Evolutionary conservation across 2,329 filamentous ascomycete genomes (phyloP).

Genomic region (Furcasterigmium sp.): DNA sequence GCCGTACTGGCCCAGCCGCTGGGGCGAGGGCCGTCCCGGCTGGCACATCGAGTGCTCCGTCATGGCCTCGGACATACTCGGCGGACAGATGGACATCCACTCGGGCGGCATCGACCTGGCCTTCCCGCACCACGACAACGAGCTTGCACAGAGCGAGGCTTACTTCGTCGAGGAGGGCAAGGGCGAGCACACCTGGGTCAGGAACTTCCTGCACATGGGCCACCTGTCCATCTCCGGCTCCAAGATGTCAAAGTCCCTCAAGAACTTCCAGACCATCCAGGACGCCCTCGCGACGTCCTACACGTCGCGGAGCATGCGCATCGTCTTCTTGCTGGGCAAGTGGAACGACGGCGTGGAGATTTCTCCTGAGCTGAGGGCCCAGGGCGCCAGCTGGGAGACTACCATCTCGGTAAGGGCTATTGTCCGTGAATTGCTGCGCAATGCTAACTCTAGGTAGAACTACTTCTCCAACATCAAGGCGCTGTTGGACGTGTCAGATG

Average conservation of each 20-base stretch:
- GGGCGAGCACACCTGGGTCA: constrained; percentile 73
- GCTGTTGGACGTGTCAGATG: constrained; percentile 39
- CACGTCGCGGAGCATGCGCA: constrained; percentile 73
- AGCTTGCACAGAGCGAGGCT: constrained; percentile 85
- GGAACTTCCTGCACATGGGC: constrained; percentile 94
- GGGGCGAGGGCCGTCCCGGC: constrained; percentile 82
- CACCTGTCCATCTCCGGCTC: constrained; percentile 77
- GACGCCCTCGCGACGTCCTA: constrained; percentile 68
- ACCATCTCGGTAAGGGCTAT: constrained; percentile 55
- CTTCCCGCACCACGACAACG: constrained; percentile 92
- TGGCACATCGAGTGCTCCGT: constrained; percentile 98
- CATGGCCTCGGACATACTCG: constrained; percentile 88
- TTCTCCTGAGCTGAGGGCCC: constrained; percentile 72
- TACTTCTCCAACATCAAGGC: constrained; percentile 56
- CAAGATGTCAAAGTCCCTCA: constrained; percentile 94
- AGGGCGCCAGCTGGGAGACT: constrained; percentile 74
- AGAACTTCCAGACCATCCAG: constrained; percentile 92
- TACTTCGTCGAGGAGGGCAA: constrained; percentile 58
- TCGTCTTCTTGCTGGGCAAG: constrained; percentile 79
- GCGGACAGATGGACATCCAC: constrained; percentile 83
- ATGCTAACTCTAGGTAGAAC: constrained; percentile 31
- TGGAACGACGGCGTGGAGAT: constrained; percentile 95
- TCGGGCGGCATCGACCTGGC: constrained; percentile 87
- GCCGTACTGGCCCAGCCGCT: constrained; percentile 82
- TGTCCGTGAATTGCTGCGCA: constrained; percentile 1